Base-by-base conservation (phyloP, 179 eudicot genomes). In the Silene noctiflora region DNA sequence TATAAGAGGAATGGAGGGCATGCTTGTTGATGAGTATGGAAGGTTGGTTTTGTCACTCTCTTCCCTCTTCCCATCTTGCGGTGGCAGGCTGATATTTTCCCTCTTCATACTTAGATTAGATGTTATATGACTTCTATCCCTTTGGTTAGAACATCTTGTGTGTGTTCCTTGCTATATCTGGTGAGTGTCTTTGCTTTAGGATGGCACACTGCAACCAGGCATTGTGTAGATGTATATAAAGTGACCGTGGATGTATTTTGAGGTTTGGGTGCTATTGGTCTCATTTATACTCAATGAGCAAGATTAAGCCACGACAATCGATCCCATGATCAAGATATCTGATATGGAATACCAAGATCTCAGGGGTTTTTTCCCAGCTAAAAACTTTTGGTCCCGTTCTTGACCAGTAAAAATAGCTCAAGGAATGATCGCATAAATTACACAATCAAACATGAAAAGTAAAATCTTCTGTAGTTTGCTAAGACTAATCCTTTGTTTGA, bases 11-110 rank as follows among this genome's bases (percentile, higher is more conserved):
- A 93, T 93, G 93, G 99, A 95, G 82, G 98, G 97, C 67, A 93
- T 93, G 95, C 91, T 93, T 76, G 95, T 95, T 58, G 99, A 95
- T 82, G 99, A 95, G 79, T 95, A 95, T 86, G 99, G 98, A 61
- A 95, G 99, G 99, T 95, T 55, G 56, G 84, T 65, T 44, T 31
- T 59, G 31, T n/a, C 62, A 4, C 33, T 71, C 27, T 31, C 16
- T n/a, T 6, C 29, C 46, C 58, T 9, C 20, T 17, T 12, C 62
- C 39, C 58, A 25, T 56, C 60, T 53, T 16, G 4, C 11, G 14
- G 17, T 42, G 62, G 46, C n/a, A 20, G 65, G 33, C 9, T 35
- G 2, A 24, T 66, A 11, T 75, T 12, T 67, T 69, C 21, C 16
- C 21, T 24, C 31, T 46, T 48, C 35, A 69, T 13, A 6, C 60